Conservation (phyloP, 2,329 filamentous ascomycete species). For the Myotisia sp. region DNA sequence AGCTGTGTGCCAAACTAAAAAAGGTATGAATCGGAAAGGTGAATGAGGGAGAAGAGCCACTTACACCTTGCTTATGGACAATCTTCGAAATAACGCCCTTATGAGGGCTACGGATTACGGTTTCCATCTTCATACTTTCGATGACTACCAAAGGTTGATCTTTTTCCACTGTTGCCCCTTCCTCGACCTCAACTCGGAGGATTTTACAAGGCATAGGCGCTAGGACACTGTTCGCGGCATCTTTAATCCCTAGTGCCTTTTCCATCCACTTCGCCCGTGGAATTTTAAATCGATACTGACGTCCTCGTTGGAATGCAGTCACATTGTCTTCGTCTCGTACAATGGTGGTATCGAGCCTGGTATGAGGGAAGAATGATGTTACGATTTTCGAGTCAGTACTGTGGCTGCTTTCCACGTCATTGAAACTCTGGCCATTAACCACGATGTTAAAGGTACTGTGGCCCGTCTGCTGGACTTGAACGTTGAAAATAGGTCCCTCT, state of each 20-base stretch:
- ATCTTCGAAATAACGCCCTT: constrained; percentile 57
- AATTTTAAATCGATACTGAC: constrained; percentile 42
- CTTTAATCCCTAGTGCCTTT: constrained; percentile 72
- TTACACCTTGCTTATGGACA: constrained; percentile 60
- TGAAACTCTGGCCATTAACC: constrained; percentile 31
- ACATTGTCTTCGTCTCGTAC: constrained; percentile 41
- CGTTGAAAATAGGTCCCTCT: constrained; percentile 26
- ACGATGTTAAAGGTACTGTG: constrained; percentile 37
- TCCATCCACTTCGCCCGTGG: constrained; percentile 63
- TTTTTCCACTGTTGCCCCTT: constrained; percentile 70
- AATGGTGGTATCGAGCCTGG: constrained; percentile 65
- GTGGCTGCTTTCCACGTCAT: constrained; percentile 20
- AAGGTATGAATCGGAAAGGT: too few relatives aligned
- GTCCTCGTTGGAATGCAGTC: constrained; percentile 60
- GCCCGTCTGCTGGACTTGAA: constrained; percentile 39
- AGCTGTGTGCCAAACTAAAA: constrained; percentile 2
- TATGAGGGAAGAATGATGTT: constrained; percentile 66
- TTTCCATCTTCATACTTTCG: constrained; percentile 86
- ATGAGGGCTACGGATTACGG: constrained; percentile 63
- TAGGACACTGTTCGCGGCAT: constrained; percentile 65
- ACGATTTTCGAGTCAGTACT: constrained; percentile 37
- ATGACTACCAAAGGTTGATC: constrained; percentile 81
- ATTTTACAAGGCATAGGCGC: constrained; percentile 98
- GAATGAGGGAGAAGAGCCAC: too few relatives aligned
- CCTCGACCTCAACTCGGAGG: constrained; percentile 70